phyloP scores from a whole-genome alignment of 768 basidiomycete species.

The Mycena rosella region DNA sequence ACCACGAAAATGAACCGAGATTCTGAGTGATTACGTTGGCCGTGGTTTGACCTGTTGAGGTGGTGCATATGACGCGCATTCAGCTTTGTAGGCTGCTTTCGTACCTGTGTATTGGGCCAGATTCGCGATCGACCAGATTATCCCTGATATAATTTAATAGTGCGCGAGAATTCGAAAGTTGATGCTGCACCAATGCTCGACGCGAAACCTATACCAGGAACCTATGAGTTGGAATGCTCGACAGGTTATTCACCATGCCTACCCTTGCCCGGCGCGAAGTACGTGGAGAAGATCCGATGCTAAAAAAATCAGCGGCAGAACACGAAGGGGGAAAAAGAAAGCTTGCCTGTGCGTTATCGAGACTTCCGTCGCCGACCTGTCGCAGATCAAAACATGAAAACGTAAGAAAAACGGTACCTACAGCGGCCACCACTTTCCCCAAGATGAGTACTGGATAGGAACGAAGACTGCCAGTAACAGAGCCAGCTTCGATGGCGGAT shows the following conservation, averaged over 20 bases:
- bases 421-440: constrained; percentile 55
- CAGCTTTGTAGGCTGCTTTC: background rate
- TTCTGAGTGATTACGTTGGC: constrained; percentile 56
- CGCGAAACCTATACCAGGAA: background rate
- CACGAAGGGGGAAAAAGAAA: background rate
- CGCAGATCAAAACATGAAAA: background rate
- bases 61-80: background rate
- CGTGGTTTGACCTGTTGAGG: constrained; percentile 52
- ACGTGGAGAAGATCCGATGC: constrained; percentile 58
- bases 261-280: constrained; percentile 57
- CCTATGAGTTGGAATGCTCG: constrained; percentile 7
- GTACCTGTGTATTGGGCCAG: constrained; percentile 48
- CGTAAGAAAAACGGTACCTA: constrained; percentile 31
- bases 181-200: background rate
- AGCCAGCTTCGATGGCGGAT: constrained; percentile 52
- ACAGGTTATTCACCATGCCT: constrained; percentile 47
- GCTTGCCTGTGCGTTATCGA: background rate
- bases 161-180: no score
- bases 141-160: background rate
- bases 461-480: constrained; percentile 53
- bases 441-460: constrained; percentile 54
- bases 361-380: background rate
- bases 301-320: background rate
- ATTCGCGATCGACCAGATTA: constrained; percentile 50
- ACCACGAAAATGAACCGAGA: constrained; percentile 55